Evolutionary conservation across 1,284 basidiomycete species (phyloP), one percentile per base, ranked within the genome.

Genomic region (Ustilago esculenta): DNA sequence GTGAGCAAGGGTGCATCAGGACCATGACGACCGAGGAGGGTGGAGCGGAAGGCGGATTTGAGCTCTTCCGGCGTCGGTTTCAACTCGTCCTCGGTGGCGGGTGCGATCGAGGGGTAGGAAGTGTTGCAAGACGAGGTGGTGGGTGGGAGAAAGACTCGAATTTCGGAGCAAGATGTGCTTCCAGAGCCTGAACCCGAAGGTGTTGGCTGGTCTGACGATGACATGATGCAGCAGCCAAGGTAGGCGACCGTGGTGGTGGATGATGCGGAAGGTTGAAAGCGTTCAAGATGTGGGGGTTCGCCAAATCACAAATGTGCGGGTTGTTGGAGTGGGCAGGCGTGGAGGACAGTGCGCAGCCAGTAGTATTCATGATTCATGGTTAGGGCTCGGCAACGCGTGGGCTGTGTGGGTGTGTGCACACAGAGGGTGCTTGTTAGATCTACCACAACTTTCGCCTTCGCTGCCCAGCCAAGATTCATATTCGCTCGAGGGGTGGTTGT

Each of bases 1-100:
- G 91, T 86, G 72, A 89, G 87, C 8, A 94, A 83, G 5, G 92
- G 92, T 0, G 89, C 90, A 81, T 94, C 88, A 4, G 93, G 84
- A 2, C 89, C 85, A 48, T 89, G 86, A 1, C 88, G 87, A 4
- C 88, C 86, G 6, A 87, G 86, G 5, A 86, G 84, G 18, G 87
- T 86, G 1, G 86, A 85, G 70, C 92, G 89, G 55, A 82, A 84
- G 1, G 90, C 89, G 2, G 85, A 84, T 72, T 87, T 88, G 58
- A 94, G 83, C 80, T 95, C 92, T 10, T 88, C 85, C 3, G 88
- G 71, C 1, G 89, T 91, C 1, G 90, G 90, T 15, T 86, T 86
- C 73, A 92, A 56, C 17, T 78, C 72, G 12, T 79, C 78, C 0
- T 53, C 54, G 1, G 45, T 39, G 0, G 44, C 2, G 4, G 21